These are phyloP conservation scores for Metschnikowia aberdeeniae DNA, from an alignment of 805 yeast genomes.

Conservation along the genomic window DNA sequence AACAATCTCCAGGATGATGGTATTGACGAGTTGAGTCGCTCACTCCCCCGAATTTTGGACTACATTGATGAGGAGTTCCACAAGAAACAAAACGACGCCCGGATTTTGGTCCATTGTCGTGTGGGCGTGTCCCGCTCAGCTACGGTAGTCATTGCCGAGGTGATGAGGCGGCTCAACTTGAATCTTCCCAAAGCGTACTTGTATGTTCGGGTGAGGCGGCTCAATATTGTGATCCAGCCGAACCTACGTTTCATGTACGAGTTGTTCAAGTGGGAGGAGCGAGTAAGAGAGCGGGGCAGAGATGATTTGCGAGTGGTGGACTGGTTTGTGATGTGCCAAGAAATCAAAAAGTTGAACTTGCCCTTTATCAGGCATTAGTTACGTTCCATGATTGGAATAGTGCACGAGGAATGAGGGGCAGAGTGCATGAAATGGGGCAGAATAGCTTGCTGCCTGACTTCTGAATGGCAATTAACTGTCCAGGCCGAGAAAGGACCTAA, in stretches of 20 bases:
- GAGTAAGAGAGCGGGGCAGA: constrained; percentile 5
- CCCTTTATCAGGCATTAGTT: constrained; percentile 26
- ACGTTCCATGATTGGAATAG: not conserved
- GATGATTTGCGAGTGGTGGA: constrained; percentile 59
- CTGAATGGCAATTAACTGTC: no score
- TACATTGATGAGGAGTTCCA: constrained; percentile 49
- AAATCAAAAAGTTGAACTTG: constrained; percentile 71
- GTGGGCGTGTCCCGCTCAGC: constrained; percentile 96
- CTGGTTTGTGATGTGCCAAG: constrained; percentile 85
- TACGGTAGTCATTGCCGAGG: constrained; percentile 92
- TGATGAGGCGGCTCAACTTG: constrained; percentile 69
- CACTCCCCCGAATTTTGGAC: constrained; percentile 59
- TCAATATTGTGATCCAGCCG: constrained; percentile 93
- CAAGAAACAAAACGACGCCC: constrained; percentile 9
- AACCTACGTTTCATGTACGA: constrained; percentile 90
- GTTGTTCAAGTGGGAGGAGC: constrained; percentile 46
- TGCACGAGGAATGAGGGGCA: no score
- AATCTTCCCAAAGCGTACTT: constrained; percentile 76
- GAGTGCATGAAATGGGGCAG: no score
- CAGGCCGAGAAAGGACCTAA: no score
- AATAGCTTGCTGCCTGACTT: not conserved
- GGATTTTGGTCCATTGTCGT: constrained; percentile 78
- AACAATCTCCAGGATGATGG: constrained; percentile 88
- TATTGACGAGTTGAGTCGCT: constrained; percentile 64
- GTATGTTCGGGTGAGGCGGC: constrained; percentile 81